Base-by-base conservation (phyloP, 1,139 yeast genomes). In the Arxiozyma slooffiae region DNA sequence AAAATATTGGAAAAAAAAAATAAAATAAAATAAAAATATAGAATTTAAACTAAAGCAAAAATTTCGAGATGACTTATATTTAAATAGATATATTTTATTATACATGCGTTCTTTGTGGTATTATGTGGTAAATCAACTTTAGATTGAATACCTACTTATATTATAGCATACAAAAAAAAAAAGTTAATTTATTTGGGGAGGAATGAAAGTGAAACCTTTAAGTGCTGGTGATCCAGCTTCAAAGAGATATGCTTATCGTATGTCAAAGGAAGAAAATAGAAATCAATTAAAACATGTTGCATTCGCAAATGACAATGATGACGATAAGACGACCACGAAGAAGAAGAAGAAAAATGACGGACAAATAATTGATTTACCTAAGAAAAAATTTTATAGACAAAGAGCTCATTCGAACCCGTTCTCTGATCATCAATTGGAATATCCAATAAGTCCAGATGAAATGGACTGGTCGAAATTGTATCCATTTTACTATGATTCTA, bases 321-420 rank as follows among this genome's bases (percentile, higher is more conserved):
- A 36, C n/a, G 20, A 40, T 22, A 11, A 18, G 9, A 8, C 30
- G 6, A n/a, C 22, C 7, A 7, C 6, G 23, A 42, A 42, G n/a
- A 37, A 22, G 39, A 44, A 41, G 18, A 45, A 38, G 18, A 43
- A 48, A 3, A 50, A 54, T 51, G 46, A 44, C 7, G 52, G 51
- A 46, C 36, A 30, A 30, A 63, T 57, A 49, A 63, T 75, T n/a
- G 80, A 78, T 41, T 69, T 84, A 50, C 94, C 94, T 41, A 76
- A 85, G 69, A 94, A 94, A 68, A 78, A 92, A 60, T 92, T 78
- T 67, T 94, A 92, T 67, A 79, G 99, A 66, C 99, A 92, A 70
- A 75, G 99, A 67, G 98, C 98, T 1, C 99, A 92, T 66, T 89
- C 97, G 2, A 92, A 92, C 64, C 98, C 98, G 24, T 92, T 92